Conservation (phyloP, 2,329 filamentous ascomycete species). For the Dothidotthia symphoricarpi region DNA sequence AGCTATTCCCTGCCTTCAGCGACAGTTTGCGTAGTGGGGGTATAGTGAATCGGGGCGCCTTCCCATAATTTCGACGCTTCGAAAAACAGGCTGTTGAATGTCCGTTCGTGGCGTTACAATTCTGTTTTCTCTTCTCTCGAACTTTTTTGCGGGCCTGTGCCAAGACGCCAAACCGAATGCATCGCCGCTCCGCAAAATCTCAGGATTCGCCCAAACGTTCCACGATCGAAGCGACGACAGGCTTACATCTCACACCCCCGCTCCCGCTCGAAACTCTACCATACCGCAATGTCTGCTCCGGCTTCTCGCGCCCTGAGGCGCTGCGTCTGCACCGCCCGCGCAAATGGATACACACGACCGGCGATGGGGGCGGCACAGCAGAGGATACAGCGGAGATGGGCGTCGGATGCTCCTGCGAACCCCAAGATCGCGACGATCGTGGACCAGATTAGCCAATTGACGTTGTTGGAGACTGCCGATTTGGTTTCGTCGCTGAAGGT, state of each 20-base stretch:
- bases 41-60: slow-evolving; percentile 24
- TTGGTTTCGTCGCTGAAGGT: slow-evolving; percentile 95
- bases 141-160: slow-evolving; percentile 29
- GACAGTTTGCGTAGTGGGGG: too few relatives aligned
- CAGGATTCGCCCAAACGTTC: slow-evolving; percentile 7
- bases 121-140: slow-evolving; percentile 17
- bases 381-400: slow-evolving; percentile 68
- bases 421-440: slow-evolving; percentile 95
- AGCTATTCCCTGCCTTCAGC: too few relatives aligned
- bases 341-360: slow-evolving; percentile 28
- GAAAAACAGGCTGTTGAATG: slow-evolving; percentile 13
- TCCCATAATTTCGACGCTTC: slow-evolving; percentile 40
- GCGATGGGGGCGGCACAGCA: slow-evolving; percentile 38
- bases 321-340: slow-evolving; percentile 42
- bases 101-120: slow-evolving; percentile 16
- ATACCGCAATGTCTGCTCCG: slow-evolving; percentile 46
- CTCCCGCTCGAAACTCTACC: too few relatives aligned
- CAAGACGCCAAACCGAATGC: slow-evolving; percentile 27
- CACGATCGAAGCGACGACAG: too few relatives aligned
- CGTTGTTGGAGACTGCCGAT: slow-evolving; percentile 93
- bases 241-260: too few relatives aligned
- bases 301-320: slow-evolving; percentile 46
- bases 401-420: slow-evolving; percentile 73
- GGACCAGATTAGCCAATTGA: slow-evolving; percentile 98
- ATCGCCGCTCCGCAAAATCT: slow-evolving; percentile 33